Base-by-base conservation (phyloP, 2,329 filamentous ascomycete genomes). In the Venturiaceae sp. region DNA sequence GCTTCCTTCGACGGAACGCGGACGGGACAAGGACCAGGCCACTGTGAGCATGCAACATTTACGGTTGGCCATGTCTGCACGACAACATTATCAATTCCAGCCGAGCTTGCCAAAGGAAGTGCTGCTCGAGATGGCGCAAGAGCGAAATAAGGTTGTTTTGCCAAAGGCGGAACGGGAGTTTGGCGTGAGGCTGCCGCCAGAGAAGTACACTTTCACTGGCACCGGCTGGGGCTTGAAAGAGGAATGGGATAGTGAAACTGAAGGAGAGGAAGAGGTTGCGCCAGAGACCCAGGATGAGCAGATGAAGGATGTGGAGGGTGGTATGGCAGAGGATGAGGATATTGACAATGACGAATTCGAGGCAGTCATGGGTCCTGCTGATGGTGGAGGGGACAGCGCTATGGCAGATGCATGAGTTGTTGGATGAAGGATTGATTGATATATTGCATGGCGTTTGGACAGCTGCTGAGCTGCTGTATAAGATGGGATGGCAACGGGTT, bases 101-200 rank as follows among this genome's bases (percentile, higher is more conserved):
- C 80, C 62, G 36, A 59, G 58, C 26, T 21, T 59, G n/a, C 52
- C 52, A 5, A 92, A 92, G 68, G 88, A 92, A 63, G 91, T 87
- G 71, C 78, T 92, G 75, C 74, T 85, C 59, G 87, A 91, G 68
- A 75, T 90, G n/a, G 88, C 87, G 13, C 77, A 80, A 62, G 84
- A 87, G 67, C 76, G 85, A 62, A 91, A 91, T 72, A 82, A 82
- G 65, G 76, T 86, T 30, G 80, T 79, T 1, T 72, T 91, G 62
- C 80, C 80, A 41, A 72, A 77, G 63, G 77, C 82, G n/a, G 77
- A 81, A 62, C 72, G 80, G 50, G 76, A 79, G 53, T 83, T 76
- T 65, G 83, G 83, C 2, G 73, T 85, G 60, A 72, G 82, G 59
- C 66, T 86, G 65, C 83, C 83, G 61, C 80, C 80, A 14, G 83